Evolutionary conservation across 345 rosid species (phyloP), one percentile per base, ranked within the genome.

Genomic region (Bruguiera gymnorhiza): DNA sequence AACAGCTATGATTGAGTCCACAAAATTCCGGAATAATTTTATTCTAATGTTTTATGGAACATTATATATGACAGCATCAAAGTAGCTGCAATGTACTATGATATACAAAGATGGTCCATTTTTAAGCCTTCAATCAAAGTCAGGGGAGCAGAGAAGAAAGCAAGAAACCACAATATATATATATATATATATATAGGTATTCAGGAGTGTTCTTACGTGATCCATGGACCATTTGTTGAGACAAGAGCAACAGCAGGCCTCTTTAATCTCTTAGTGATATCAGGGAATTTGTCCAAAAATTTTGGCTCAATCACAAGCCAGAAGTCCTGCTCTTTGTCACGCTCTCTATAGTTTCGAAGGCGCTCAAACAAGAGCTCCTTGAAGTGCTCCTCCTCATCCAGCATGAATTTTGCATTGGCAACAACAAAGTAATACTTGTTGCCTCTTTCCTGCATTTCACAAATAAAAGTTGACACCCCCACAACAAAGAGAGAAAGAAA

Each of bases 301-400:
- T 86, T 87, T 18, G 99, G 97, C 75, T 94, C 99, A 50, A 94
- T 84, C 23, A 89, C 91, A 71, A 94, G 96, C 99, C 99, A 94
- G 53, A 88, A 94, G 80, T 94, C 99, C 53, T 65, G 88, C 75
- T 86, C 86, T 46, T 63, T 82, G 3, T 83, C 75, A 32, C 88
- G 87, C 71, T 94, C 99, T 63, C 85, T 90, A 66, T 78, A 93
- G 74, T 70, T 15, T 8, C 91, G 89, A 27, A 82, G 94, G 66
- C 96, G 83, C 80, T 93, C 98, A 19, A 81, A 91, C 82, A 93
- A 23, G 20, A 69, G 91, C 85, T 93, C 98, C 83, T 86, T 66
- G 73, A 93, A 93, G 74, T 93, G 98, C 83, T 91, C 98, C 78
- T 93, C 98, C 82, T 93, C 98, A 64, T 93, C 98, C 73, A 93